Conservation (phyloP, 2,329 filamentous ascomycete species). For the Ophiostoma tasmaniense region DNA sequence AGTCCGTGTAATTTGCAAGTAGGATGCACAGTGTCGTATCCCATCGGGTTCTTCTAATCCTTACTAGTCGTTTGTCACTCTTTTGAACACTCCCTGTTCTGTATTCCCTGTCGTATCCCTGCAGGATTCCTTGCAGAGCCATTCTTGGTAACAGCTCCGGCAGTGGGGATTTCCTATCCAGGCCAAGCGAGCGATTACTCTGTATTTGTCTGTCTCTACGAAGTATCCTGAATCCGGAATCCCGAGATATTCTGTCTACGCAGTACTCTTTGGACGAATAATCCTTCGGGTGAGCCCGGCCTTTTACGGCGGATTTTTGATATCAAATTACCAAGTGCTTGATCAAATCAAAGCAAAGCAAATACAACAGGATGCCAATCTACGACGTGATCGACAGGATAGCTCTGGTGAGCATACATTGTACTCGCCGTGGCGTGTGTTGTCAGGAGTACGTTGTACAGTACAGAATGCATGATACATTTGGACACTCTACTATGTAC, state of each 20-base stretch:
- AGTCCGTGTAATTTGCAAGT: not conserved
- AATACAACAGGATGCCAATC: not conserved
- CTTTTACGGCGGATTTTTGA: not conserved
- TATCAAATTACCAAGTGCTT: not conserved
- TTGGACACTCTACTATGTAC: too few species aligned
- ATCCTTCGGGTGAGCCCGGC: not conserved
- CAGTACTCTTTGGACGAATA: not conserved
- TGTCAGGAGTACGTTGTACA: too few species aligned
- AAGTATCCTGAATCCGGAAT: too few species aligned
- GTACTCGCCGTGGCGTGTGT: not conserved
- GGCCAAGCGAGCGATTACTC: not conserved
- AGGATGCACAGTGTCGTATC: not conserved
- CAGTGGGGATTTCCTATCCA: not conserved
- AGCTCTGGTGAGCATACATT: not conserved
- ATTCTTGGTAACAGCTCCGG: constrained; percentile 6
- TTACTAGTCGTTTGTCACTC: not conserved
- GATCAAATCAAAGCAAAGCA: not conserved
- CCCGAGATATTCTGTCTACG: not conserved
- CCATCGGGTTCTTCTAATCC: not conserved
- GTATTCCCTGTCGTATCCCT: not conserved
- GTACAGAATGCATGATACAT: too few species aligned
- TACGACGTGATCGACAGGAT: not conserved
- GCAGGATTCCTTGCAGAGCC: not conserved
- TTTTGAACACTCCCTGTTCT: not conserved
- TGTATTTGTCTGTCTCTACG: too few species aligned